Percentiles rank a stretch among this genome's conserved stretches.
These are phyloP conservation scores for Tylopilus sp. DNA, from an alignment of 768 basidiomycete species.

Conservation along the genomic window DNA sequence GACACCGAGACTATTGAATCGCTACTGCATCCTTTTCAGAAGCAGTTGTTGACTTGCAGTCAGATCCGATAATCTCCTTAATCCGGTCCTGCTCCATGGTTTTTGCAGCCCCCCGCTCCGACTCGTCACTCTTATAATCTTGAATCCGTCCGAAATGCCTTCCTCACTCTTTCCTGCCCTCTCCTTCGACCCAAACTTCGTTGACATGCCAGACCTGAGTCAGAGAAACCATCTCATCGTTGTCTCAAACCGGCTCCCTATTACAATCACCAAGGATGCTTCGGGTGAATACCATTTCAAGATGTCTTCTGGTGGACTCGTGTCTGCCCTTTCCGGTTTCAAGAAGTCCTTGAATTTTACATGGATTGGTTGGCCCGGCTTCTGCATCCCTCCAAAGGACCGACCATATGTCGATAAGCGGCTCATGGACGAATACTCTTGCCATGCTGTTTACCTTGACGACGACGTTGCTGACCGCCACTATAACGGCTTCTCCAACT, in stretches of 20 bases:
- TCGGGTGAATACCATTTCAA: constrained; percentile 95
- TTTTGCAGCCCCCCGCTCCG: constrained; percentile 15
- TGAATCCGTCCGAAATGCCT: constrained; percentile 16
- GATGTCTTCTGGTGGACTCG: constrained; percentile 98
- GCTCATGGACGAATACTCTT: constrained; percentile 92
- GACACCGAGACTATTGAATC: background rate
- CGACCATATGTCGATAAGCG: constrained; percentile 88
- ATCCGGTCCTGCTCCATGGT: constrained; percentile 26
- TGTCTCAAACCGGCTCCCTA: constrained; percentile 91
- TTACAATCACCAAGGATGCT: constrained; percentile 93
- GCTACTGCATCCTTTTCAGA: background rate
- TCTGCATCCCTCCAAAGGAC: constrained; percentile 91
- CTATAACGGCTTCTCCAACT: constrained; percentile 99
- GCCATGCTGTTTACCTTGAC: constrained; percentile 96
- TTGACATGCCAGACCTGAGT: constrained; percentile 45
- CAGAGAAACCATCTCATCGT: constrained; percentile 80
- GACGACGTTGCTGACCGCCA: constrained; percentile 98
- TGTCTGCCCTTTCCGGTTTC: constrained; percentile 94
- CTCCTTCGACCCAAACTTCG: constrained; percentile 26
- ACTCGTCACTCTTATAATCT: constrained; percentile 29
- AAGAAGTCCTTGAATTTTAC: constrained; percentile 98
- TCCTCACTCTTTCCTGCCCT: constrained; percentile 25
- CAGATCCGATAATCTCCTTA: constrained; percentile 34
- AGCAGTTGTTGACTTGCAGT: background rate
- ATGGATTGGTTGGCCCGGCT: constrained; percentile 96